Conservation (phyloP, 75 land plant species). For the Gnetum montanum region DNA sequence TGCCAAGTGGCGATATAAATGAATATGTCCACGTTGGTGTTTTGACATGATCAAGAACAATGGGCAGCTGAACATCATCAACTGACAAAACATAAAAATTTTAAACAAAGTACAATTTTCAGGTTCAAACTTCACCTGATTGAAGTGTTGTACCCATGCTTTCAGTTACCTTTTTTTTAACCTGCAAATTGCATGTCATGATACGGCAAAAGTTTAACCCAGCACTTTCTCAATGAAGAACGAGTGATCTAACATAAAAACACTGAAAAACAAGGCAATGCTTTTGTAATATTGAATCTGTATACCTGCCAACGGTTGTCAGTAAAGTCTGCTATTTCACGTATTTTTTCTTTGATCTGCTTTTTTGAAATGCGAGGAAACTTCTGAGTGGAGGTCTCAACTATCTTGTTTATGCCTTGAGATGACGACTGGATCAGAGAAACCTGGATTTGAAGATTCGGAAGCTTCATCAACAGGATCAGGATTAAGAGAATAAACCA, state of each 20-base stretch:
- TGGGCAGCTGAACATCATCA: too few relatives aligned
- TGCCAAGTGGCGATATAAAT: too few relatives aligned
- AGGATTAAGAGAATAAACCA: background rate
- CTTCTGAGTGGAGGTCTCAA: conserved; percentile 33
- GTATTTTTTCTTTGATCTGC: conserved; percentile 52
- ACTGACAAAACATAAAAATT: too few relatives aligned
- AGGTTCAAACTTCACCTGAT: conserved; percentile 21
- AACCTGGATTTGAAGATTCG: conserved; percentile 34
- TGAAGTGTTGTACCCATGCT: conserved; percentile 25
- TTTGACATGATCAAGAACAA: too few relatives aligned
- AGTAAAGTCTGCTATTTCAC: conserved; percentile 52
- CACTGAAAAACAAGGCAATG: background rate
- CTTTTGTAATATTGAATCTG: background rate
- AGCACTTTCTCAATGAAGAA: background rate
- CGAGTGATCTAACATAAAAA: background rate
- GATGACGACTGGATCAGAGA: conserved; percentile 32
- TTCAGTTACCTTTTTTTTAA: conserved; percentile 54
- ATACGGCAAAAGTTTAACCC: background rate
- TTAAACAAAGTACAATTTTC: background rate
- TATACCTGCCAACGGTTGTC: conserved; percentile 80
- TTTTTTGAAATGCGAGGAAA: conserved; percentile 45
- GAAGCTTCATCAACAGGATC: background rate
- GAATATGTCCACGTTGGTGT: too few relatives aligned
- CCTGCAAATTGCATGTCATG: conserved; percentile 25
- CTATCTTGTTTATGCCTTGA: conserved; percentile 37